Conservation (phyloP, 495 filamentous ascomycete species). For the Friedmanniomyces simplex region DNA sequence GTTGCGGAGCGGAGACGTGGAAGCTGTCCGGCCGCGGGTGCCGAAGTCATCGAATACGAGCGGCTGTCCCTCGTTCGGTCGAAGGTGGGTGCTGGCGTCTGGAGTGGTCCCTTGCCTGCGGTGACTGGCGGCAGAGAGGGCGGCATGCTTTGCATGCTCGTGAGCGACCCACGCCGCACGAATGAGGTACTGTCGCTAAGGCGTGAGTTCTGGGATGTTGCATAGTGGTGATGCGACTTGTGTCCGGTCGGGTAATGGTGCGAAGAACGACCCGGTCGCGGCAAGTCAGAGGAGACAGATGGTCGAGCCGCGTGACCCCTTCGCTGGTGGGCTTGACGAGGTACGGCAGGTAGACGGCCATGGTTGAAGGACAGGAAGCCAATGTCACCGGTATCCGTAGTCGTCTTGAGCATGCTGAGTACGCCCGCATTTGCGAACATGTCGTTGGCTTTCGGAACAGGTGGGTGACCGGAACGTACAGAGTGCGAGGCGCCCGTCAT, state of each 20-base stretch:
- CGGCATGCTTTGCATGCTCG: conserved; percentile 24
- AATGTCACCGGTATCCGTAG: conserved; percentile 59
- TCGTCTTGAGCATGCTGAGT: conserved; percentile 57
- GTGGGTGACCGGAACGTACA: conserved; percentile 17
- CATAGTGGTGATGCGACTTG: conserved; percentile 24
- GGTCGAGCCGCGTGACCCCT: conserved; percentile 20
- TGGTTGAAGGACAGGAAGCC: conserved; percentile 49
- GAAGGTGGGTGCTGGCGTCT: conserved; percentile 21
- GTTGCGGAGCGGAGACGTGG: conserved; percentile 44
- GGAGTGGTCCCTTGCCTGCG: conserved; percentile 9
- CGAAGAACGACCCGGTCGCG: conserved; percentile 1
- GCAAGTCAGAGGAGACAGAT: conserved; percentile 19
- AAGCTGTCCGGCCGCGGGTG: conserved; percentile 41
- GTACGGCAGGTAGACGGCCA: conserved; percentile 32
- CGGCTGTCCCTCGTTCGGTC: conserved; percentile 31
- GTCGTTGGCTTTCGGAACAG: conserved; percentile 15
- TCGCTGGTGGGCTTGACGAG: conserved; percentile 20
- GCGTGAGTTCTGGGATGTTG: conserved; percentile 21
- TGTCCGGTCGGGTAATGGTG: conserved; percentile 6
- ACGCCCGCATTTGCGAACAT: conserved; percentile 26
- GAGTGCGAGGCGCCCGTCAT: conserved; percentile 20
- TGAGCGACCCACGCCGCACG: conserved; percentile 17
- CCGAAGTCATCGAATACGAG: conserved; percentile 48
- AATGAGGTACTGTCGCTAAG: conserved; percentile 14
- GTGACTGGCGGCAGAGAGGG: conserved; percentile 14